Base-by-base conservation (phyloP, 805 yeast species). In the Blastobotrys parvus region DNA sequence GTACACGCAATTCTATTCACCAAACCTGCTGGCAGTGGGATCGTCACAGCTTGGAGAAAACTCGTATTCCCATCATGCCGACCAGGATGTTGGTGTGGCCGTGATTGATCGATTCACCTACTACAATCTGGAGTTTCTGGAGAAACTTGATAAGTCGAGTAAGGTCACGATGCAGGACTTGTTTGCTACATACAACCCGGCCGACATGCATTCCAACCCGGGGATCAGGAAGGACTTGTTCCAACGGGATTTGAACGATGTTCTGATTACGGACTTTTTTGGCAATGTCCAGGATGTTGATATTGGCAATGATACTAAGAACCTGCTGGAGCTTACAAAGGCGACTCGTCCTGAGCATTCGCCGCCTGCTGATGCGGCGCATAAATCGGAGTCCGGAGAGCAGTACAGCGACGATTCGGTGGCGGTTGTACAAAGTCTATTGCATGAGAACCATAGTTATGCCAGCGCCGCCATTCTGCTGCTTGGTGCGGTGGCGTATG, bases 91-190 rank as follows among this genome's bases (percentile, higher is more conserved):
- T 39, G 99, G 99, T 5, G 97, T 92, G 41, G 97, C 98, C 0
- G 96, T 92, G 10, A 92, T 92, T 56, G 99, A 92, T 62, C 70
- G 98, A 54, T 92, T 92, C 67, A 92, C 99, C 0, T 89, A 88
- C 61, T 87, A 77, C 63, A 89, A 87, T 42, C 71, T 92, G 52
- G 96, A 88, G 45, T 92, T 80, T 58, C 71, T 92, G 56, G 98
- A 90, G 64, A 70, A 73, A 32, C 78, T 92, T 41, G 81, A 83
- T 43, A 83, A 78, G 61, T 78, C 79, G 52, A 85, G 95, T 1
- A 68, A 76, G 21, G 66, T 69, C 49, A 85, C 97, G 2, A 67
- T 92, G 58, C 80, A 82, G 55, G 95, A 90, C 56, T 67, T 92
- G 49, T 85, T 92, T 55, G 89, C 78, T 44, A 82, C 81, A 17